Evolutionary conservation across 805 yeast genomes (phyloP), one percentile per base, ranked within the genome.

Genomic region (Cyberlindnera euphorbiiphila): DNA sequence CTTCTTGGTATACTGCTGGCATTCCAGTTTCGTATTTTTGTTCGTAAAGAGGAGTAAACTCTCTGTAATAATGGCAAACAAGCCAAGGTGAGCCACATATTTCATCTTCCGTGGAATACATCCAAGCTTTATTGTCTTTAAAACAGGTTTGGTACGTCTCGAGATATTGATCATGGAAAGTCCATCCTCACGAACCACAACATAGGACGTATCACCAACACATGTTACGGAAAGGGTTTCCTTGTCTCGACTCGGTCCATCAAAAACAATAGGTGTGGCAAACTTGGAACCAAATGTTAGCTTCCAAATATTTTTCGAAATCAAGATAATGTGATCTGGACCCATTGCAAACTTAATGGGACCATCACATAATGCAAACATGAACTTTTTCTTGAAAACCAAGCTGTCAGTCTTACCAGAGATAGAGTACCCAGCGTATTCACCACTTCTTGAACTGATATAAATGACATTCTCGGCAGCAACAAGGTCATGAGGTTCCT

Each of bases 111-210:
- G 42, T 3, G 64, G 59, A 1, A 59, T 45, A 16, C 32, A 34
- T 0, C 56, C 58, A 5, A 62, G 38, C 14, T 42, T 45, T 4
- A 60, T 34, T 8, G 50, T 52, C 17, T 51, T 58, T 4, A 57
- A 20, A 14, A 50, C 46, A 15, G 59, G 45, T 12, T 32, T 41
- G 1, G 35, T 8, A 9, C 29, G 5, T 1, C 41, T 38, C 0
- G 57, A 43, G 5, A 59, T 36, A 13, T 41, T 43, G 0, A 57
- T 19, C 3, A 54, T 42, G 29, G 56, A 51, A 12, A 64, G 50
- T 0, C 67, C 67, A 42, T 62, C 66, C 25, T 57, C 64, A 13
- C 67, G 46, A 7, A 63, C 28, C 3, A 59, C 34, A 6, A 61
- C 50, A n/a, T 57, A 28, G 4, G 34, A 34, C 19, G 44, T 29